phyloP scores from a whole-genome alignment of 495 filamentous ascomycete genomes.

The Collariella sp. region DNA sequence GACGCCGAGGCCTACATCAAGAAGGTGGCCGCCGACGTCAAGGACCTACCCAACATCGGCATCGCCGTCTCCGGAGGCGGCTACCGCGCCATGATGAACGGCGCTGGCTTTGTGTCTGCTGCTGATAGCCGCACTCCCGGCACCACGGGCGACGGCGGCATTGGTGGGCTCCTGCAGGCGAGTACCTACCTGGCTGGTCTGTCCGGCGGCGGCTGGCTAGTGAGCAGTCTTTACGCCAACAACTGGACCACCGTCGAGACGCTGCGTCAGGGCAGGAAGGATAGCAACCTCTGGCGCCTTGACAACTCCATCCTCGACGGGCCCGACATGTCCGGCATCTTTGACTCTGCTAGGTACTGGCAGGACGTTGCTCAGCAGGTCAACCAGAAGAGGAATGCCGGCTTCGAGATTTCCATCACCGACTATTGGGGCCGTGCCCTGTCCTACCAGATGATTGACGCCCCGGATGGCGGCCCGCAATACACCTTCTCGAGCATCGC shows the following conservation, averaged over 20 bases:
- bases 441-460: slow-evolving; percentile 77
- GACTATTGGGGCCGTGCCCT: slow-evolving; percentile 83
- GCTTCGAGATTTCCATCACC: slow-evolving; percentile 69
- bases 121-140: slow-evolving; percentile 70
- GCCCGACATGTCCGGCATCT: slow-evolving; percentile 29
- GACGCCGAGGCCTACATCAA: slow-evolving; percentile 66
- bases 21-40: slow-evolving; percentile 40
- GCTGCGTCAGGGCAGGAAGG: slow-evolving; percentile 50
- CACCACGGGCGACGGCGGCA: slow-evolving; percentile 54
- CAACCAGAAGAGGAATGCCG: slow-evolving; percentile 55
- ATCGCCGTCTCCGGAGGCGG: slow-evolving; percentile 63
- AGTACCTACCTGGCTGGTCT: slow-evolving; percentile 79
- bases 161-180: slow-evolving; percentile 80
- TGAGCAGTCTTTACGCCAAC: slow-evolving; percentile 78
- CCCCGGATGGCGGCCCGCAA: slow-evolving; percentile 60
- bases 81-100: slow-evolving; percentile 81
- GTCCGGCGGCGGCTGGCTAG: slow-evolving; percentile 81
- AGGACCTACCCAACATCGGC: slow-evolving; percentile 58
- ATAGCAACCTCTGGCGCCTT: slow-evolving; percentile 63
- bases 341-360: slow-evolving; percentile 57
- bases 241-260: slow-evolving; percentile 72
- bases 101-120: slow-evolving; percentile 78
- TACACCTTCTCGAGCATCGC: slow-evolving; percentile 90
- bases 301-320: slow-evolving; percentile 61
- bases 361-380: slow-evolving; percentile 54